phyloP scores from a whole-genome alignment of 1,139 yeast genomes.

The Blastobotrys malaysiensis region DNA sequence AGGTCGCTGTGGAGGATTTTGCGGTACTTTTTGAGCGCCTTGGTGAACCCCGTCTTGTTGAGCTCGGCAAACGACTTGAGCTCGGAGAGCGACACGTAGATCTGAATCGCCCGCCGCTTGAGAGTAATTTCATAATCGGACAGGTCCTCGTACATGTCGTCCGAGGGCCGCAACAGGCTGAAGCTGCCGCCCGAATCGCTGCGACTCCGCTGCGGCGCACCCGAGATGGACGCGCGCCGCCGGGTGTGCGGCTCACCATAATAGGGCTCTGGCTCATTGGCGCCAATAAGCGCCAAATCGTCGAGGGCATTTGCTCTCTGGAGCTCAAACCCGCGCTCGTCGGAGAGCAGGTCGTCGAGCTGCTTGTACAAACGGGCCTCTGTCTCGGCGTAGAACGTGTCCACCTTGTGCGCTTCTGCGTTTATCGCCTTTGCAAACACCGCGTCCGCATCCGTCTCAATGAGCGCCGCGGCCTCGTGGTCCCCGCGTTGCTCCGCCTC shows the following conservation, averaged over 20 bases:
- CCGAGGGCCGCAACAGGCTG: not conserved
- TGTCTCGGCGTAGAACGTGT: conserved; percentile 47
- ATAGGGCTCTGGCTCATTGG: conserved; percentile 1
- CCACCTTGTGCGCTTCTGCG: conserved; percentile 51
- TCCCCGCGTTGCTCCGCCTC: conserved; percentile 29
- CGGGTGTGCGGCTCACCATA: not conserved
- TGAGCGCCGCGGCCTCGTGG: conserved; percentile 35
- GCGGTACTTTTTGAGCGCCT: conserved; percentile 86
- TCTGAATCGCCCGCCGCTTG: conserved; percentile 58
- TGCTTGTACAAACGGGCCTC: conserved; percentile 45
- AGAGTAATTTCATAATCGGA: conserved; percentile 46
- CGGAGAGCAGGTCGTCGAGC: conserved; percentile 43
- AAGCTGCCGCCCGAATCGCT: conserved; percentile 11
- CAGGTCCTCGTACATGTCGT: conserved; percentile 2
- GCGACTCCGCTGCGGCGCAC: not conserved
- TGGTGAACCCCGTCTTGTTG: conserved; percentile 81
- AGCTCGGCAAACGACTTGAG: conserved; percentile 75
- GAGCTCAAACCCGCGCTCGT: conserved; percentile 26
- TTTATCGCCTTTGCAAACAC: conserved; percentile 50
- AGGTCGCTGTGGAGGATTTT: conserved; percentile 64
- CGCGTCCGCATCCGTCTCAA: conserved; percentile 43
- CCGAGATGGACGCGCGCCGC: not conserved
- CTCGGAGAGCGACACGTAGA: conserved; percentile 76
- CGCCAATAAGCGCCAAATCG: not conserved
- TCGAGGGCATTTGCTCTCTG: conserved; percentile 4